Evolutionary conservation across 2,329 filamentous ascomycete genomes (phyloP).

Genomic region (Scedosporium dehoogii): DNA sequence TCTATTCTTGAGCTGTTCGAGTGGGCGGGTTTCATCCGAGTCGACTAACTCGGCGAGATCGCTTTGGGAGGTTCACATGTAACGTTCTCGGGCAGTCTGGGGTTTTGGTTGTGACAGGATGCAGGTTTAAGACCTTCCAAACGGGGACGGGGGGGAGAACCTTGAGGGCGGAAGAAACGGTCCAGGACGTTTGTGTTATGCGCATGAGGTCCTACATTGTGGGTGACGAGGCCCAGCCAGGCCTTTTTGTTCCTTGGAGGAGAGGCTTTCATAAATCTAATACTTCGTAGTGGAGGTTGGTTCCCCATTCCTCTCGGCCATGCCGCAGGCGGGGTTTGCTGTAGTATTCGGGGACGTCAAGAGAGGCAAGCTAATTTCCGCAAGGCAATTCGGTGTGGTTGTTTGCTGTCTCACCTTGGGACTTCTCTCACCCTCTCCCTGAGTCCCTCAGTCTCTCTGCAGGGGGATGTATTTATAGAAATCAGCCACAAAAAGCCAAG

Average conservation of each 20-base stretch:
- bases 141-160: not conserved
- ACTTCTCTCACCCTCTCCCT: too few species aligned
- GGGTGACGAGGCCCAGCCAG: too few species aligned
- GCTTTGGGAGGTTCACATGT: not conserved
- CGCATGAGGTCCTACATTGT: too few species aligned
- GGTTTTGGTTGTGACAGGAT: not conserved
- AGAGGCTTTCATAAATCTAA: too few species aligned
- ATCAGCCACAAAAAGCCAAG: not conserved
- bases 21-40: too few species aligned
- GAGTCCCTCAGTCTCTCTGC: not conserved
- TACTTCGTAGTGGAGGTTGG: too few species aligned
- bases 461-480: not conserved
- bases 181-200: too few species aligned
- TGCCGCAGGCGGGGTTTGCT: not conserved
- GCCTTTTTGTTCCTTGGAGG: too few species aligned
- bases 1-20: too few species aligned
- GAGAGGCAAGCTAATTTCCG: not conserved
- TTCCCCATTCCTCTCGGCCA: not conserved
- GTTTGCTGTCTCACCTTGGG: not conserved
- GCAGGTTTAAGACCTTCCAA: not conserved
- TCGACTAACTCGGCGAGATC: too few species aligned
- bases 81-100: not conserved
- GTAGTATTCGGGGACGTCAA: not conserved
- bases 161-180: not conserved
- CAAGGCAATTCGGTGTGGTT: not conserved